Evolutionary conservation across 768 basidiomycete species (phyloP), one percentile per base, ranked within the genome.

Genomic region (Naganishia onofrii): DNA sequence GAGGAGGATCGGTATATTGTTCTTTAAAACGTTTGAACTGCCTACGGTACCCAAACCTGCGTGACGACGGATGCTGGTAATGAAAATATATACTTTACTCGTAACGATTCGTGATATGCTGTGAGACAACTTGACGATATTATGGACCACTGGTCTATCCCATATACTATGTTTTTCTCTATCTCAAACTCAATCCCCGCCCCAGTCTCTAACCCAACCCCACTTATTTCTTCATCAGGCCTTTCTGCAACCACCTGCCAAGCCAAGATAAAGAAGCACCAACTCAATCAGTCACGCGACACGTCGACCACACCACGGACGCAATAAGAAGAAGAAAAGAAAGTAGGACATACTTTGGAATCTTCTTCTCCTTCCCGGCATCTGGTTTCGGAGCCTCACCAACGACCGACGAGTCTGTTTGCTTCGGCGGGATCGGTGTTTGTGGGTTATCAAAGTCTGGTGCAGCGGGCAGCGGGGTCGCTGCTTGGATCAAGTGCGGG

Each of bases 341-440:
- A n/a, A n/a, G n/a, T n/a, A n/a, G 15, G 15, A 72, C 78, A 72
- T 70, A 80, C 79, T 80, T 78, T n/a, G 79, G 79, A 26, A 80
- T 77, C 68, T 80, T 80, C 74, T 77, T 78, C 71, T 78, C 77
- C 29, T 70, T 75, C 9, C 54, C 55, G 21, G 60, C 36, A n/a
- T 55, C 55, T 23, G 44, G n/a, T 52, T 67, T 38, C 10, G 19
- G 53, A 38, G 38, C 70, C 42, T 23, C 67, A 9, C 67, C 55
- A 12, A n/a, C 60, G 34, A 54, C 56, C 12, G 44, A 7, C 19
- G 34, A 12, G 12, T 57, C 52, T 32, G 38, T 48, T 21, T 54
- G 17, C 21, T 29, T 28, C 29, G 58, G 36, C 44, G 71, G 70
- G 10, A 74, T 54, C 8, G 67, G 66, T 15, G 56, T 42, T 36